A percentile compares a stretch with the other conserved stretches of the same genome.
phyloP scores from a whole-genome alignment of 805 yeast species.

The Starmera dryadoides region DNA sequence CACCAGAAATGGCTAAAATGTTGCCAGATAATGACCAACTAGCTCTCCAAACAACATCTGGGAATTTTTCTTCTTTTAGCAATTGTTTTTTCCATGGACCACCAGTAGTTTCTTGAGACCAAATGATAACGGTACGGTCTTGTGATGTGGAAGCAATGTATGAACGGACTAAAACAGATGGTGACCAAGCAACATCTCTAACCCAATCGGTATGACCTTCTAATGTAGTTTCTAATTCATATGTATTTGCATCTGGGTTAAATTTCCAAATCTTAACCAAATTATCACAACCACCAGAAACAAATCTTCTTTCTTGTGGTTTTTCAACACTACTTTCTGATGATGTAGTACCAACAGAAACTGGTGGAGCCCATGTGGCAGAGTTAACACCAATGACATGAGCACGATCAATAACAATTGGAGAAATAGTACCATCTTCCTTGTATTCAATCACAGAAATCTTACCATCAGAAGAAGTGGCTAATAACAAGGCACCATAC shows the following conservation, averaged over 20 bases:
- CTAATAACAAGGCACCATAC: slow-evolving; percentile 84
- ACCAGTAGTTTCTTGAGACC: slow-evolving; percentile 74
- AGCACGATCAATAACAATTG: slow-evolving; percentile 48
- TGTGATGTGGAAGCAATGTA: slow-evolving; percentile 96
- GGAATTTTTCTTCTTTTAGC: slow-evolving; percentile 74
- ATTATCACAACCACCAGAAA: slow-evolving; percentile 93
- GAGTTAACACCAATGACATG: slow-evolving; percentile 93
- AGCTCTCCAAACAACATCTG: slow-evolving; percentile 97
- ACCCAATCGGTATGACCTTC: slow-evolving; percentile 98
- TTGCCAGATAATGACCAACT: slow-evolving; percentile 97
- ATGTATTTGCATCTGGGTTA: slow-evolving; percentile 47
- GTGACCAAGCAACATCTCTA: slow-evolving; percentile 98
- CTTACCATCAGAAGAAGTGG: slow-evolving; percentile 90
- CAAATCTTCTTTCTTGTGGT: slow-evolving; percentile 63
- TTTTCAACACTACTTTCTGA: slow-evolving; percentile 22
- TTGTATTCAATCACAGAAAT: slow-evolving; percentile 87
- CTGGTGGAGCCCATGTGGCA: slow-evolving; percentile 88
- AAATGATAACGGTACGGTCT: slow-evolving; percentile 88
- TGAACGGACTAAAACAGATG: slow-evolving; percentile 76
- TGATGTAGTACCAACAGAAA: slow-evolving; percentile 23
- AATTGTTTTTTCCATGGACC: slow-evolving; percentile 77
- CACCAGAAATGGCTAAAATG: slow-evolving; percentile 90
- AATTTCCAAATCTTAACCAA: slow-evolving; percentile 86
- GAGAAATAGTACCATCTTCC: slow-evolving; percentile 76
- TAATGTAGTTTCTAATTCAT: slow-evolving; percentile 66